Conservation (phyloP, 2,329 filamentous ascomycete genomes). For the Diaporthe sp. region DNA sequence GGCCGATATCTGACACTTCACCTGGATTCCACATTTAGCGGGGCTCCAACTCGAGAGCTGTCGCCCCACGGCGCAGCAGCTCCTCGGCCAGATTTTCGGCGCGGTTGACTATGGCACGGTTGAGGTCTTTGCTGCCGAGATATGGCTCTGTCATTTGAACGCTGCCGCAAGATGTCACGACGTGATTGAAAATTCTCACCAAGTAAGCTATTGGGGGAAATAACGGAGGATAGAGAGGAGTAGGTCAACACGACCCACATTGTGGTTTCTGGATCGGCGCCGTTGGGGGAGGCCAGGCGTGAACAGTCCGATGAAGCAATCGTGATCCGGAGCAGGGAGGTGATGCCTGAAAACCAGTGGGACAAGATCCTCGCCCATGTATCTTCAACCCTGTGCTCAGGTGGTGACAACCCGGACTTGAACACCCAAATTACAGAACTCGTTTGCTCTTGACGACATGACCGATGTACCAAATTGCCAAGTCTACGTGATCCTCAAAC, state of each 20-base stretch:
- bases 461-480: background rate
- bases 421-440: background rate
- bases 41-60: too few relatives aligned
- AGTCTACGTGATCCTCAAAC: background rate
- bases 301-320: too few relatives aligned
- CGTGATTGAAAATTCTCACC: background rate
- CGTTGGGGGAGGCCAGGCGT: too few relatives aligned
- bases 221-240: background rate
- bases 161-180: background rate
- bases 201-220: background rate
- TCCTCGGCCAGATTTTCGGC: background rate
- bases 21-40: too few relatives aligned
- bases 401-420: background rate
- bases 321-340: background rate
- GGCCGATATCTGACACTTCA: too few relatives aligned
- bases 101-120: background rate
- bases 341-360: too few relatives aligned
- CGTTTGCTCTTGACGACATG: background rate
- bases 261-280: background rate
- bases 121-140: background rate
- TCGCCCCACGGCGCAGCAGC: background rate
- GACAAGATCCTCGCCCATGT: background rate
- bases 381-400: background rate
- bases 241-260: background rate
- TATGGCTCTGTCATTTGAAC: background rate